Percentiles rank a stretch among this genome's conserved stretches.
These are phyloP conservation scores for Vitis hybrid DNA, from an alignment of 177 flowering plant genomes.

Conservation along the genomic window DNA sequence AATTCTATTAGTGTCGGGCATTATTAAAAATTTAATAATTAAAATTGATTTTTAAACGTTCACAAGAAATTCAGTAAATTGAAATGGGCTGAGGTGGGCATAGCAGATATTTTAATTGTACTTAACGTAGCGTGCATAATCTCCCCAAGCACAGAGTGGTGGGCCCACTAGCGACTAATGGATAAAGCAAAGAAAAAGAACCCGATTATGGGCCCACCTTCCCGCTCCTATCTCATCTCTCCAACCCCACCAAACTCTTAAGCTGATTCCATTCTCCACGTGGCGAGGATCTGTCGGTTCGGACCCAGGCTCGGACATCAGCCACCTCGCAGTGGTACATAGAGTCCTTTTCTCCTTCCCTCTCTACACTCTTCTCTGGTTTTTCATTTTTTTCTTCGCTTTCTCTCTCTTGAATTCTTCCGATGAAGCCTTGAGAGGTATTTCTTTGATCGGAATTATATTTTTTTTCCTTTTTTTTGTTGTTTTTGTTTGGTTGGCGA, in stretches of 20 bases:
- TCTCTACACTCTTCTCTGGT: neutral
- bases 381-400: neutral
- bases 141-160: neutral
- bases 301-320: constrained; percentile 12
- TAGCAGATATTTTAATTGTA: too few relatives aligned
- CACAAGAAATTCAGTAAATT: too few relatives aligned
- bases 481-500: too few relatives aligned
- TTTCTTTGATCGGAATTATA: neutral
- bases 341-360: neutral
- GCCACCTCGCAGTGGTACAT: constrained; percentile 5
- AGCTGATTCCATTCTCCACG: constrained; percentile 2
- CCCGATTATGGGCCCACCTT: neutral
- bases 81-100: too few relatives aligned
- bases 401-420: constrained; percentile 3
- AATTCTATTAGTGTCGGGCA: too few relatives aligned
- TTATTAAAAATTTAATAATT: too few relatives aligned
- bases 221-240: constrained; percentile 1
- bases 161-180: neutral
- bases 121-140: constrained; percentile 5
- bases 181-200: too few relatives aligned
- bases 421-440: too few relatives aligned
- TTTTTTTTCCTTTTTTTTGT: neutral
- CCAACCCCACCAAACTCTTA: constrained; percentile 4
- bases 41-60: too few relatives aligned
- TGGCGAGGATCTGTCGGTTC: constrained; percentile 9